Conservation (phyloP, 225 moss, liverwort and hornwort species). For the Bryum argenteum region DNA sequence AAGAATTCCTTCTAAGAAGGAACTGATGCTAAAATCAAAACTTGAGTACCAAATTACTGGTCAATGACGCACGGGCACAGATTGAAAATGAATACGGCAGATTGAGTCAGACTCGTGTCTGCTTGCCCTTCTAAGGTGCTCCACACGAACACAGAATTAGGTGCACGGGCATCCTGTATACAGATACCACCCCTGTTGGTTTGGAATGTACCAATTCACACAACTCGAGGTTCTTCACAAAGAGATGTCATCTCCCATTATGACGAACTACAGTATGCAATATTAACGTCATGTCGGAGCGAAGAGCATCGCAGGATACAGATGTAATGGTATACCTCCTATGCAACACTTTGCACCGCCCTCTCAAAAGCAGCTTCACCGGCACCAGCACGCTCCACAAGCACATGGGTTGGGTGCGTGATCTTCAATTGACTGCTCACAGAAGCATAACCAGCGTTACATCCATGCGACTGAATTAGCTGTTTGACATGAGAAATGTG, state of each 20-base stretch:
- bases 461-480: neutral
- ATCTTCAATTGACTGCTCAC: slow-evolving; percentile 81
- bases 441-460: slow-evolving; percentile 15
- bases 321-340: slow-evolving; percentile 22
- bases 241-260: too few relatives aligned
- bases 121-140: slow-evolving; percentile 12
- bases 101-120: slow-evolving; percentile 10
- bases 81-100: slow-evolving; percentile 9
- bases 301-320: neutral
- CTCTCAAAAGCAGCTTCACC: slow-evolving; percentile 82
- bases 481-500: neutral
- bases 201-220: neutral
- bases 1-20: neutral
- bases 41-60: slow-evolving; percentile 24
- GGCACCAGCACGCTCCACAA: slow-evolving; percentile 75
- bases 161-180: slow-evolving; percentile 23
- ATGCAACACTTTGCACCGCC: slow-evolving; percentile 72
- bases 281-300: neutral
- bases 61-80: slow-evolving; percentile 13
- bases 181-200: neutral
- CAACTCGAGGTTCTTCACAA: neutral
- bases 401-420: slow-evolving; percentile 75
- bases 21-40: slow-evolving; percentile 9
- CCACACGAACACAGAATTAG: slow-evolving; percentile 5
- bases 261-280: neutral